Conservation (phyloP, 83 land plant species). For the Isoetes engelmannii region DNA sequence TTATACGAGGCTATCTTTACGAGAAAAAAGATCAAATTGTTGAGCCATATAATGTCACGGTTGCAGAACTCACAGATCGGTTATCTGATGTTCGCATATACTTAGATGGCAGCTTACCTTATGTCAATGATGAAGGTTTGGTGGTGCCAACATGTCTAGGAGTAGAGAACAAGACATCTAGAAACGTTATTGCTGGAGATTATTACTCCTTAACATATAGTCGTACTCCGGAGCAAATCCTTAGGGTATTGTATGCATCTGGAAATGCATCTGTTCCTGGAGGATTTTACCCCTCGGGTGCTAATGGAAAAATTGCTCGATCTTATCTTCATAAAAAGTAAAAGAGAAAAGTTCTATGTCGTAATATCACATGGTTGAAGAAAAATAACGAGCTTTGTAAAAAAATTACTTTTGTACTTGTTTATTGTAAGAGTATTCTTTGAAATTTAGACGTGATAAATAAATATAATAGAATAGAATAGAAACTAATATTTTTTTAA, state of each 20-base stretch:
- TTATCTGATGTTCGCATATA: slow-evolving; percentile 24
- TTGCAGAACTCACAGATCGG: slow-evolving; percentile 29
- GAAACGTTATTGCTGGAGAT: slow-evolving; percentile 35
- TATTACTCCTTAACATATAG: slow-evolving; percentile 29
- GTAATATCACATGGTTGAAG: no score
- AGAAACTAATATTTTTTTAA: no score
- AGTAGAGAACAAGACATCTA: slow-evolving; percentile 21
- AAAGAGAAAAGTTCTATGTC: no score
- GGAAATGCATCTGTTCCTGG: slow-evolving; percentile 35
- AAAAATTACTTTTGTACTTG: no score
- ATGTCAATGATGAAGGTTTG: slow-evolving; percentile 32
- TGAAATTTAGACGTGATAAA: no score
- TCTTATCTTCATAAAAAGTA: no score
- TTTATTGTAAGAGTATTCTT: no score
- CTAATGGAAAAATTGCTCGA: slow-evolving; percentile 15
- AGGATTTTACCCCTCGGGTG: slow-evolving; percentile 38
- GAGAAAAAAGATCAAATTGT: slow-evolving; percentile 16
- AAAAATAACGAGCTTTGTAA: no score
- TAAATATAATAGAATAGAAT: no score
- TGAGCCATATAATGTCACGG: slow-evolving; percentile 19
- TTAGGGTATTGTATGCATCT: slow-evolving; percentile 30
- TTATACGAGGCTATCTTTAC: slow-evolving; percentile 28
- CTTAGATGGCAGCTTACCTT: slow-evolving; percentile 18
- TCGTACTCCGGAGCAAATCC: slow-evolving; percentile 33
- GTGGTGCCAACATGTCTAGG: slow-evolving; percentile 22